Evolutionary conservation across 179 eudicot genomes (phyloP), one percentile per base, ranked within the genome.

Genomic region (Spergularia azorica): DNA sequence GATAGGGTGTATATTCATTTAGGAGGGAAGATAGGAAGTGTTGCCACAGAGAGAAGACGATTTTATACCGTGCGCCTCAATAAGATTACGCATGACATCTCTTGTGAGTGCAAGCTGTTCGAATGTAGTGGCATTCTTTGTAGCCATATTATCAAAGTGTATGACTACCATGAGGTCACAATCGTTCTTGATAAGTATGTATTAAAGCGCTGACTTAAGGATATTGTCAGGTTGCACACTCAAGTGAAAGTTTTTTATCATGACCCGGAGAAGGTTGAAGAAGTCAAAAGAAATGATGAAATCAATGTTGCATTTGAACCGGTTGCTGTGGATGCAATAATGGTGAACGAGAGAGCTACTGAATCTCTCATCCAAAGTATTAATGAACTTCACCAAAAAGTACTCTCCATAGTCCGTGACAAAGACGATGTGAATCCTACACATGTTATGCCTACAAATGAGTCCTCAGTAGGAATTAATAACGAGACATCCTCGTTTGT

Each of bases 101-200:
- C 6, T 16, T 70, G 60, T 51, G 46, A 70, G 5, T 70, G 73
- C 61, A 70, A 20, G 58, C 10, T 21, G 12, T 70, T 70, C 51
- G 73, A 70, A 54, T 12, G 43, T 17, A 17, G 32, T 13, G 73
- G 73, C 18, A 51, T 70, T 13, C n/a, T 70, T 10, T 70, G 73
- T 48, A 51, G 73, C 16, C 73, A 70, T 21, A 12, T 50, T 17
- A 70, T 70, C 9, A 70, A 21, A 39, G 43, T 70, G 15, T 54
- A 4, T 51, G 60, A 52, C 32, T 21, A 50, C 41, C 38, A 21
- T 6, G 6, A 54, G 51, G 38, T 54, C 9, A 12, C n/a, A 43
- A 39, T 11, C 41, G 17, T 54, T 17, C 73, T 61, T 26, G 61
- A 21, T 3, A 70, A 51, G 38, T 69, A 52, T 21, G 32, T 70